These are phyloP conservation scores for Cadophora sp. DNA, from an alignment of 2,329 filamentous ascomycete genomes.

Conservation along the genomic window DNA sequence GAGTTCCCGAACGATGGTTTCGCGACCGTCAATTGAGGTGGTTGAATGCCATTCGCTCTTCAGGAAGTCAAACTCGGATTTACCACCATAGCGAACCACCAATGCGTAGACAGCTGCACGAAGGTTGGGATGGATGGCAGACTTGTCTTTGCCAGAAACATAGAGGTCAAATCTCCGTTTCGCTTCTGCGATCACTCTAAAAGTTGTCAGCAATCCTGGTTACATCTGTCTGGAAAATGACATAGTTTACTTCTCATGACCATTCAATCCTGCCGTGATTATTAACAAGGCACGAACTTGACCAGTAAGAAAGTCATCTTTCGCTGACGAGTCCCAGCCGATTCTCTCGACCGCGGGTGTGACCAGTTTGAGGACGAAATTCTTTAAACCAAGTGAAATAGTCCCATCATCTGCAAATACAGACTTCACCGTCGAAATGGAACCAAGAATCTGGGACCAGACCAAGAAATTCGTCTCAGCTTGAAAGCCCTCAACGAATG, in stretches of 20 bases:
- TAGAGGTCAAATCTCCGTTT: slow-evolving; percentile 82
- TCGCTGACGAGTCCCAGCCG: slow-evolving; percentile 82
- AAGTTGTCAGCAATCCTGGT: slow-evolving; percentile 34
- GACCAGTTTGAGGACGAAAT: slow-evolving; percentile 80
- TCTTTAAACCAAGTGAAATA: slow-evolving; percentile 75
- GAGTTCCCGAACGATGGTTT: slow-evolving; percentile 79
- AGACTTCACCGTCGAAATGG: slow-evolving; percentile 78
- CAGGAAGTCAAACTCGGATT: slow-evolving; percentile 73
- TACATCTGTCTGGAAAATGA: slow-evolving; percentile 25
- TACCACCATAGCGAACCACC: slow-evolving; percentile 74
- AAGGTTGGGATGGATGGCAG: slow-evolving; percentile 80
- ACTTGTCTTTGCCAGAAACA: slow-evolving; percentile 65
- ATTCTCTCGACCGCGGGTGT: slow-evolving; percentile 76
- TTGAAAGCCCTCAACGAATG: slow-evolving; percentile 84
- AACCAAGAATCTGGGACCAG: slow-evolving; percentile 84
- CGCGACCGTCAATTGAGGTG: slow-evolving; percentile 88
- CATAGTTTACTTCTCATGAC: slow-evolving; percentile 70
- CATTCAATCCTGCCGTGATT: slow-evolving; percentile 73
- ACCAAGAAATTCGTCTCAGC: slow-evolving; percentile 86
- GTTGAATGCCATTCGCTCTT: slow-evolving; percentile 86
- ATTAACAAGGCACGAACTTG: slow-evolving; percentile 86
- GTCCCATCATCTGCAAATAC: slow-evolving; percentile 80
- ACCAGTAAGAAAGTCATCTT: slow-evolving; percentile 81
- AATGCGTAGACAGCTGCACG: slow-evolving; percentile 82
- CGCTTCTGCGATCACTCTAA: slow-evolving; percentile 73